Base-by-base conservation (phyloP, 306 rosid genomes). In the Ceratonia siliqua region DNA sequence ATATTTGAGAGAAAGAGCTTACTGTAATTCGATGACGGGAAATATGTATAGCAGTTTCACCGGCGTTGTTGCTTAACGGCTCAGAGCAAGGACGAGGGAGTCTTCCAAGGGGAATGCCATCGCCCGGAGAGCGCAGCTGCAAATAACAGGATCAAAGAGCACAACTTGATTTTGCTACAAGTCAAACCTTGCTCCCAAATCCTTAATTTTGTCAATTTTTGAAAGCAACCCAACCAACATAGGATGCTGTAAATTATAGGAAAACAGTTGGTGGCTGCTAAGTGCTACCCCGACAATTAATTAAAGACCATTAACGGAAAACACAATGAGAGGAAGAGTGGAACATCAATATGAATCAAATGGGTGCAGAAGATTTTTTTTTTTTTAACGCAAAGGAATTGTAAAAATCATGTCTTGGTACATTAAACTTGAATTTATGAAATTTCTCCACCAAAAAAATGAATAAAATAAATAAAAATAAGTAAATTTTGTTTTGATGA, bases 1-100 rank as follows among this genome's bases (percentile, higher is more conserved):
- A 41, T 63, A 63, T 63, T 25, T 5, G 70, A 63, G 36, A 63
- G 53, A 41, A 62, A 33, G 28, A 63, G 6, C 38, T 41, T 42
- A 64, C 53, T 1, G 22, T 7, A 24, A 42, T 13, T 64, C 36
- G 53, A 64, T 3, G 52, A 38, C 13, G 15, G 53, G 27, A 64
- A 41, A 42, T 22, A 22, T 9, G 20, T 42, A 1, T 5, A 5
- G 20, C n/a, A n/a, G n/a, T n/a, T n/a, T n/a, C n/a, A n/a, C n/a
- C n/a, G n/a, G n/a, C n/a, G n/a, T n/a, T n/a, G n/a, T 39, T 5
- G 52, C 21, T 64, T 22, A 24, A 12, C n/a, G 33, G 28, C 5
- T 62, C 9, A 39, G 27, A 18, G 46, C 52, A 39, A 63, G 18
- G 52, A 20, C 12, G 48, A 10, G 38, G 52, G 33, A 21, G 18